Evolutionary conservation across 177 flowering plant genomes (phyloP), one percentile per base, ranked within the genome.

Genomic region (Vitis hybrid): DNA sequence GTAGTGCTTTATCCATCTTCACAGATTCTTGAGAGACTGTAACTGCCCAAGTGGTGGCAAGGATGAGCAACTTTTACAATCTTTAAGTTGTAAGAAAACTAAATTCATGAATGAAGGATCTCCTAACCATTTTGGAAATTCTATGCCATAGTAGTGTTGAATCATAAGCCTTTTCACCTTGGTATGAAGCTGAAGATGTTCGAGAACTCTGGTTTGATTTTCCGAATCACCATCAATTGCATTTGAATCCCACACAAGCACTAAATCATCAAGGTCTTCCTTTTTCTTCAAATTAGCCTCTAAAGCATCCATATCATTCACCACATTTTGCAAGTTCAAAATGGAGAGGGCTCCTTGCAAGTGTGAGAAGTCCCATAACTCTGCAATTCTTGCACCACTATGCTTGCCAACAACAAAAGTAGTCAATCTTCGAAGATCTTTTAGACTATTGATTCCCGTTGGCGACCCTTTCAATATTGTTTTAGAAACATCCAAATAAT

Each of bases 31-130:
- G 10, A 72, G 75, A 14, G 66, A 50, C 0, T 67, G 23, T 11
- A 76, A 66, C 18, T 60, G 76, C 14, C 79, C 79, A 11, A 76
- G 63, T 5, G 75, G 45, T 39, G 79, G 79, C 52, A 76, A 72
- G 11, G 50, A 60, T 7, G 9, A 2, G 51, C 76, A 76, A 12
- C 65, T 4, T 39, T 45, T 56, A 14, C 69, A 76, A 6, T 64
- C 26, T 2, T 18, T 2, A 9, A 76, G 65, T 1, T 23, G 9
- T 2, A 72, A 2, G 10, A 17, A 17, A 4, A 52, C 62, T 2
- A 76, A 39, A 23, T 65, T 72, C 6, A 34, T 62, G 52, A 76
- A 72, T 2, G 69, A 72, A 52, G 34, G 26, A 55, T 65, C 64
- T 3, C 75, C 69, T 13, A 76, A 3, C 76, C 80, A 77, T 30